These are phyloP conservation scores for Gypsophila paniculata DNA, from an alignment of 179 eudicot genomes.

Conservation along the genomic window DNA sequence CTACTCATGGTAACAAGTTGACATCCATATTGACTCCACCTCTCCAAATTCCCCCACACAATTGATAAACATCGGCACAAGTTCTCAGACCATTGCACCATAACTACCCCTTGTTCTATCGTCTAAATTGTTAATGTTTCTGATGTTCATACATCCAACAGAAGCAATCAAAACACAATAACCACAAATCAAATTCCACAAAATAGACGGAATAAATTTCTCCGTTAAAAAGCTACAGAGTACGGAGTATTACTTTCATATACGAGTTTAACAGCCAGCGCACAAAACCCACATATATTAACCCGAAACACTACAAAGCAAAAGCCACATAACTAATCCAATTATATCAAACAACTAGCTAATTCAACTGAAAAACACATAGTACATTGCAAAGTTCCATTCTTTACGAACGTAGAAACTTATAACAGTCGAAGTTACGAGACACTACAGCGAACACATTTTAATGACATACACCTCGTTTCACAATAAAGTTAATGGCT, in stretches of 20 bases:
- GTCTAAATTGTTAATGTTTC: not conserved
- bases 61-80: not conserved
- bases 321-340: not conserved
- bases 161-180: not conserved
- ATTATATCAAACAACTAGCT: conserved; percentile 2
- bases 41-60: not conserved
- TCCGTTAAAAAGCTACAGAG: not conserved
- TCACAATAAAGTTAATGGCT: too few species aligned
- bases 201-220: not conserved
- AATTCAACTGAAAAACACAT: not conserved
- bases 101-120: not conserved
- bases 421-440: too few species aligned
- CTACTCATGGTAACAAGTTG: not conserved
- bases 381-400: not conserved
- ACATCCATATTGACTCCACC: not conserved
- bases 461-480: too few species aligned
- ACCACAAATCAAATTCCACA: not conserved
- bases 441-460: too few species aligned
- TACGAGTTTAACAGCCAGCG: too few species aligned
- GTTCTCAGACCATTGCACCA: too few species aligned
- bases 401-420: too few species aligned
- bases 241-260: not conserved
- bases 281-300: not conserved
- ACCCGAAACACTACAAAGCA: not conserved
- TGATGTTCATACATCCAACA: not conserved